Percentiles rank a stretch among this genome's conserved stretches.
phyloP scores from a whole-genome alignment of 805 yeast genomes.

The Teunomyces panamensis region DNA sequence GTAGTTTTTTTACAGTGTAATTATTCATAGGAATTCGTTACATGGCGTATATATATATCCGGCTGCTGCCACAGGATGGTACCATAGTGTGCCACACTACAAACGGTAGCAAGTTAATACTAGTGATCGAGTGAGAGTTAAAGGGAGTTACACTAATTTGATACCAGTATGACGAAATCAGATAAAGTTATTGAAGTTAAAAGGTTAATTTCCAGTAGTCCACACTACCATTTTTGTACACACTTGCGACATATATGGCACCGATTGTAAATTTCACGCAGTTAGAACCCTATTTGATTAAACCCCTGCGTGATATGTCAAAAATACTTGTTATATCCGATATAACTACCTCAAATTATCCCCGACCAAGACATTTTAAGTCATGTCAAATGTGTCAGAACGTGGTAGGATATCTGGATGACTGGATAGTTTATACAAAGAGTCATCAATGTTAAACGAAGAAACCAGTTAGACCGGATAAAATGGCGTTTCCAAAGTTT shows the following conservation, averaged over 20 bases:
- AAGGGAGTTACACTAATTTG: background rate
- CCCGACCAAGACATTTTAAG: background rate
- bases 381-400: too few relatives aligned
- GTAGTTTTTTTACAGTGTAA: background rate
- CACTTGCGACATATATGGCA: constrained; percentile 1
- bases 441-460: too few relatives aligned
- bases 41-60: background rate
- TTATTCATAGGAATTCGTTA: background rate
- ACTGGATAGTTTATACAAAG: too few relatives aligned
- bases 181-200: background rate
- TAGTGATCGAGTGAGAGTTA: background rate
- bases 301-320: too few relatives aligned
- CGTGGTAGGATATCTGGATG: too few relatives aligned
- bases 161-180: background rate
- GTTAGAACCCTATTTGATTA: background rate
- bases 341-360: background rate
- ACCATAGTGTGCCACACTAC: background rate
- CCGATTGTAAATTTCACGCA: background rate
- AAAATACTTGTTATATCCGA: background rate
- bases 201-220: background rate
- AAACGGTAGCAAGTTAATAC: background rate
- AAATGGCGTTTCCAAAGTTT: too few relatives aligned
- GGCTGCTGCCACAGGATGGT: background rate
- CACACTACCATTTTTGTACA: background rate
- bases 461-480: too few relatives aligned